Percentiles rank a stretch among this genome's conserved stretches.
phyloP scores from a whole-genome alignment of 495 filamentous ascomycete species.

The Aspergillus carlsbadensis region DNA sequence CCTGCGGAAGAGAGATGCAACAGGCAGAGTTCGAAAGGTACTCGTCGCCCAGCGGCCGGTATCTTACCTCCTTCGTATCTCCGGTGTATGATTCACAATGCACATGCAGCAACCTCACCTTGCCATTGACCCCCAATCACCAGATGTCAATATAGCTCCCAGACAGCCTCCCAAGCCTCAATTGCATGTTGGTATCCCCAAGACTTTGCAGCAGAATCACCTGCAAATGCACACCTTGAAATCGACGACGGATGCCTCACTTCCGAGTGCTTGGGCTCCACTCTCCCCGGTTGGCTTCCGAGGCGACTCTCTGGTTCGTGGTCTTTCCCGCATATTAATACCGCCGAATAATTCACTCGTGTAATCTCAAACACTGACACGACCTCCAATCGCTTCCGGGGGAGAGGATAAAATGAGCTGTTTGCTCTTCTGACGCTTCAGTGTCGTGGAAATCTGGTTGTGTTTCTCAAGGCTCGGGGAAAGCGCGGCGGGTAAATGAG shows the following conservation, averaged over 20 bases:
- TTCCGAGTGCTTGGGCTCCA: slow-evolving; percentile 6
- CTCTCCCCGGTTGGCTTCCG: neutral
- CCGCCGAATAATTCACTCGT: neutral
- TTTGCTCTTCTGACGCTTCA: neutral
- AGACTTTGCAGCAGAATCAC: neutral
- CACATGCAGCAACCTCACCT: neutral
- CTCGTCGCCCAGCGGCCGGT: neutral
- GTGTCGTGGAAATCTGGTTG: too few relatives aligned
- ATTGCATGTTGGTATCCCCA: neutral
- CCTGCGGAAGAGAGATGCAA: neutral
- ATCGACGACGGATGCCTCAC: slow-evolving; percentile 4
- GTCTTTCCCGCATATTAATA: slow-evolving; percentile 2
- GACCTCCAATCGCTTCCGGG: neutral
- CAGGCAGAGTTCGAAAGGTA: neutral
- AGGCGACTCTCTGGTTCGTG: neutral
- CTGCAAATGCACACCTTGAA: neutral
- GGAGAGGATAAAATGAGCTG: neutral
- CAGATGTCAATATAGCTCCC: neutral
- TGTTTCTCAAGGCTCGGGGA: too few relatives aligned
- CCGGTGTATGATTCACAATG: slow-evolving; percentile 1
- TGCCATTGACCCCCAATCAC: neutral
- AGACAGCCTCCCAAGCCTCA: neutral
- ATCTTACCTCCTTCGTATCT: slow-evolving; percentile 13
- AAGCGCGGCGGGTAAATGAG: too few relatives aligned
- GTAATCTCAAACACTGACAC: neutral